Conservation (phyloP, 2,329 filamentous ascomycete species). For the Pseudofabraea citricarpa region DNA sequence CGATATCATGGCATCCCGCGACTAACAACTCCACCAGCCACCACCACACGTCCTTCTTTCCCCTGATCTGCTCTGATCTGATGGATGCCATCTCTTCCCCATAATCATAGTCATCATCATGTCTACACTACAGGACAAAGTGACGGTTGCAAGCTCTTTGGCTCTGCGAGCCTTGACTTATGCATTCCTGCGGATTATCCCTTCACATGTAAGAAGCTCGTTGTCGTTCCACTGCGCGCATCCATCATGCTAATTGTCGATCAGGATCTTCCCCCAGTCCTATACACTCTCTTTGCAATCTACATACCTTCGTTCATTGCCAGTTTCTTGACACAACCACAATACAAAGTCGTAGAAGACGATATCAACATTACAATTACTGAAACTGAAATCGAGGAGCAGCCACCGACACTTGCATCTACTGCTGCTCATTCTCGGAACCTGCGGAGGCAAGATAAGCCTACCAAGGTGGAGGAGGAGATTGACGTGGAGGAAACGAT, state of each 20-base stretch:
- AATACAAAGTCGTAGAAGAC: slow-evolving; percentile 53
- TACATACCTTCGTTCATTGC: slow-evolving; percentile 61
- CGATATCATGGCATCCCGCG: too few species aligned
- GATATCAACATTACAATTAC: slow-evolving; percentile 52
- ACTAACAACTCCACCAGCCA: too few species aligned
- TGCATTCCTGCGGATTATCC: slow-evolving; percentile 55
- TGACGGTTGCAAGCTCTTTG: slow-evolving; percentile 37
- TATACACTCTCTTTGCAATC: slow-evolving; percentile 59
- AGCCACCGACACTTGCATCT: slow-evolving; percentile 22
- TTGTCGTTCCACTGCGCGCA: background rate
- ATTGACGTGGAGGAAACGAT: slow-evolving; percentile 62
- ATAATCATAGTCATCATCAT: too few species aligned
- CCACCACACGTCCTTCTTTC: too few species aligned
- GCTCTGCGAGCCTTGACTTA: slow-evolving; percentile 45
- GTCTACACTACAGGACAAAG: slow-evolving; percentile 22
- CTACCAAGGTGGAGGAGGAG: slow-evolving; percentile 39
- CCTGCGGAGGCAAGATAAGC: slow-evolving; percentile 21
- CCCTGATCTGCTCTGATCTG: too few species aligned
- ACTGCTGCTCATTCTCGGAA: slow-evolving; percentile 22
- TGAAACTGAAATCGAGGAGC: slow-evolving; percentile 36
- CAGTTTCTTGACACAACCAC: slow-evolving; percentile 50
- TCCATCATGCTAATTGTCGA: background rate
- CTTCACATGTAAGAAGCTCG: slow-evolving; percentile 29
- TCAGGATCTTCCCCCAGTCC: slow-evolving; percentile 35
- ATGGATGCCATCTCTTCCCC: too few species aligned